A percentile compares a stretch with the other conserved stretches of the same genome.
phyloP scores from a whole-genome alignment of 257 asterid species.

The Nicotiana benthamiana region DNA sequence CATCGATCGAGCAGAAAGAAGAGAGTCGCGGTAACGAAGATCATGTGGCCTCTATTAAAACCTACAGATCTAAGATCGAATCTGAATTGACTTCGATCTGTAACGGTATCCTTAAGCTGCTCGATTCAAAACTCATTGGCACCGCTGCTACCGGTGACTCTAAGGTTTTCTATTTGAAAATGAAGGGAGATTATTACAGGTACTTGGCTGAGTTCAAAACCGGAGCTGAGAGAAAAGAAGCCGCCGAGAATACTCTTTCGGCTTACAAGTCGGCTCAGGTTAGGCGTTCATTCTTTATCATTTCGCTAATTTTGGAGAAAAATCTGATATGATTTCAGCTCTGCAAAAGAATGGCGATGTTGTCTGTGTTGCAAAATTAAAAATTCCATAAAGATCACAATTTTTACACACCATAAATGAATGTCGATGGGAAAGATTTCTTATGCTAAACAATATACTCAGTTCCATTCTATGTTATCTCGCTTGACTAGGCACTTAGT shows the following conservation, averaged over 20 bases:
- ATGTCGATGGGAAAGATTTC: too few species aligned
- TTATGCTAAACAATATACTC: too few species aligned
- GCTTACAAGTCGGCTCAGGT: constrained; percentile 89
- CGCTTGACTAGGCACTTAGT: too few species aligned
- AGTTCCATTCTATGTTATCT: too few species aligned
- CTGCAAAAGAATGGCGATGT: neutral
- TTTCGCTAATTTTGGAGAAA: neutral
- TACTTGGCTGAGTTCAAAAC: constrained; percentile 67
- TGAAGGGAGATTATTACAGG: constrained; percentile 4
- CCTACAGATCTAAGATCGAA: constrained; percentile 1
- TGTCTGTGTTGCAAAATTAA: neutral
- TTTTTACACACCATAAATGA: neutral
- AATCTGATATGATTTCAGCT: neutral
- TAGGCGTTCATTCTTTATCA: neutral
- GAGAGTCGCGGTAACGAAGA: constrained; percentile 7
- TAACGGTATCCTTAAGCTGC: neutral
- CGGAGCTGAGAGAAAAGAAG: constrained; percentile 65
- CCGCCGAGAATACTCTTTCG: constrained; percentile 78
- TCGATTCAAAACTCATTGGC: neutral
- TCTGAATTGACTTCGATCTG: constrained; percentile 2
- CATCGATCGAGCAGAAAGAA: constrained; percentile 4
- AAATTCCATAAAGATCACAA: neutral
- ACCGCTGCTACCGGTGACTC: neutral
- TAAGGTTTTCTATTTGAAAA: constrained; percentile 4
- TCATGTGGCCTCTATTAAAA: neutral